Evolutionary conservation across 192 early-diverging fungal species (phyloP).

Genomic region (Backusella circina): DNA sequence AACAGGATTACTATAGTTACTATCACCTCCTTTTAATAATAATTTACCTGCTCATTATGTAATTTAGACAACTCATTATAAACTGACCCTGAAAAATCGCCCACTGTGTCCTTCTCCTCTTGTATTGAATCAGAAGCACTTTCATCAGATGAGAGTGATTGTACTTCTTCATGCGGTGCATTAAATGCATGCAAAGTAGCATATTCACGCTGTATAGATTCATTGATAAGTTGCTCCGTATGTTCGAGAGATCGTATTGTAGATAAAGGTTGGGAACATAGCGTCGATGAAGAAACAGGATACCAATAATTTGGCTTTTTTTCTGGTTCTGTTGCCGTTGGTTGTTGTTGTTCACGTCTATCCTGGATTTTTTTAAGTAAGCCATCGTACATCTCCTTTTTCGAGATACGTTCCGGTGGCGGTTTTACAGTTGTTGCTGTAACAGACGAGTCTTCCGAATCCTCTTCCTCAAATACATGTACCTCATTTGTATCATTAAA

Average conservation of each 20-base stretch:
- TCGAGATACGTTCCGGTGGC: background rate
- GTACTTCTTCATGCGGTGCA: background rate
- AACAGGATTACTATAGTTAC: background rate
- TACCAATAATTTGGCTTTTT: background rate
- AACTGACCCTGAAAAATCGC: background rate
- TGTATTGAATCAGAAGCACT: background rate
- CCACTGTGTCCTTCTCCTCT: background rate
- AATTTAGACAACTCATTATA: background rate
- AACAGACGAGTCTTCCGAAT: background rate
- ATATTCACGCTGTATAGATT: background rate
- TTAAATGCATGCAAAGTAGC: background rate
- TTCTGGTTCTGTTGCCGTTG: background rate
- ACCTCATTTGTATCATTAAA: background rate
- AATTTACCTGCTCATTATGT: background rate
- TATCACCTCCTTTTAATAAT: background rate
- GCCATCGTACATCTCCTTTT: background rate
- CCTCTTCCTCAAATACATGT: background rate
- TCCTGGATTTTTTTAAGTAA: background rate
- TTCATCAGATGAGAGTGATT: background rate
- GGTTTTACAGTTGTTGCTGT: background rate
- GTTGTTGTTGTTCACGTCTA: background rate
- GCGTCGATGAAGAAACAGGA: background rate
- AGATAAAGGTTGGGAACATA: background rate
- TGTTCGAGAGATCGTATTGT: background rate
- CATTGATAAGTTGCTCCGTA: background rate